A percentile compares a stretch with the other conserved stretches of the same genome.
Conservation (phyloP, 331 rosid species). For the Pyracantha coccinea region DNA sequence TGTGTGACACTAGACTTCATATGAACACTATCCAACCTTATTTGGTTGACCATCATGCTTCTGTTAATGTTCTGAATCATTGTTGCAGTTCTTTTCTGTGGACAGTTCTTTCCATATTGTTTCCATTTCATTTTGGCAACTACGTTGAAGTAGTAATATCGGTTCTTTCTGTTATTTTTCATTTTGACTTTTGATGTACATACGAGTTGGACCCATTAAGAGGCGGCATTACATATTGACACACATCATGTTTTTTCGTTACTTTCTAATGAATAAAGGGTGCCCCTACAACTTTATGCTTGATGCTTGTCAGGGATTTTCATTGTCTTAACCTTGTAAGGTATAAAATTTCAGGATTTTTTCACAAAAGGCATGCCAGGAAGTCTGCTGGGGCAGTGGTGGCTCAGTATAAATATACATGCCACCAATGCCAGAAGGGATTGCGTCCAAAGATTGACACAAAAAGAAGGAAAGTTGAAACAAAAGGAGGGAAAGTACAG, state of each 20-base stretch:
- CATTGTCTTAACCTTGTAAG: no score
- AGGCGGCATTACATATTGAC: neutral
- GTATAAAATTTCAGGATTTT: conserved; percentile 52
- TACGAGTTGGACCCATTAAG: neutral
- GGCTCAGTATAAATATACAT: conserved; percentile 45
- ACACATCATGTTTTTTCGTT: neutral
- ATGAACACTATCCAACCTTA: neutral
- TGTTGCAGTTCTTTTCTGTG: neutral
- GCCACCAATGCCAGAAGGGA: conserved; percentile 63
- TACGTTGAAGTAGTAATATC: neutral
- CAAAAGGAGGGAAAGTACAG: conserved; percentile 37
- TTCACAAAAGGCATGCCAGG: conserved; percentile 84
- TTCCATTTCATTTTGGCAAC: neutral
- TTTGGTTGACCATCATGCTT: neutral
- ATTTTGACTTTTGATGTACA: neutral
- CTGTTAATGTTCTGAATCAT: neutral
- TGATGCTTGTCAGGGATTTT: conserved; percentile 4
- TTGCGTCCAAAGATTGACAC: conserved; percentile 30
- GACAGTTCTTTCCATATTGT: neutral
- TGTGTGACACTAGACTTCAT: neutral
- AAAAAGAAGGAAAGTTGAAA: conserved; percentile 39
- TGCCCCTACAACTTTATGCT: neutral
- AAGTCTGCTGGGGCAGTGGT: conserved; percentile 46
- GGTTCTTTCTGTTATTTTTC: neutral
- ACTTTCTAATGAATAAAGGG: neutral